phyloP scores from a whole-genome alignment of 2,329 filamentous ascomycete genomes.

The Fusarium sp. region DNA sequence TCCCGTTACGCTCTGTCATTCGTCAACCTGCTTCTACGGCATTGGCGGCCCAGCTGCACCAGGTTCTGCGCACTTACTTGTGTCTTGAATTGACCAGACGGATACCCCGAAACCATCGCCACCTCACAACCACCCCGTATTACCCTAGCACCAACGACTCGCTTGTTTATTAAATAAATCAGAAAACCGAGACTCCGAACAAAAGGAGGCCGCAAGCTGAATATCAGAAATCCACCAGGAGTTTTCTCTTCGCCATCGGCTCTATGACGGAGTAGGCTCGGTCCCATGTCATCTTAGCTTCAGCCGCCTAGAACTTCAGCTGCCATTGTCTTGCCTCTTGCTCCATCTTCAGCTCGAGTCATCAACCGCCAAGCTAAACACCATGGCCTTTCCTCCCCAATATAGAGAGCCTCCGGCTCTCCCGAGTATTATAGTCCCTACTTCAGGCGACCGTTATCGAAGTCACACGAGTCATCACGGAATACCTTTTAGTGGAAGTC shows the following conservation, averaged over 20 bases:
- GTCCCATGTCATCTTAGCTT: slow-evolving; percentile 43
- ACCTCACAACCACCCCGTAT: slow-evolving; percentile 42
- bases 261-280: slow-evolving; percentile 46
- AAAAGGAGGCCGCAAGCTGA: slow-evolving; percentile 28
- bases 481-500: slow-evolving; percentile 52
- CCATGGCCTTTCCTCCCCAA: slow-evolving; percentile 55
- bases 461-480: slow-evolving; percentile 48
- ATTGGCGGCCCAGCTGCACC: slow-evolving; percentile 43
- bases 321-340: slow-evolving; percentile 43
- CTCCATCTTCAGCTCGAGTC: slow-evolving; percentile 46
- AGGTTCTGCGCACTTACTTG: slow-evolving; percentile 34
- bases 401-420: slow-evolving; percentile 54
- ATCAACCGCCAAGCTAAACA: slow-evolving; percentile 39
- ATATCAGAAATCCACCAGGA: slow-evolving; percentile 10
- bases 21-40: slow-evolving; percentile 32
- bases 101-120: slow-evolving; percentile 47
- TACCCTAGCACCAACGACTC: slow-evolving; percentile 41
- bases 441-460: slow-evolving; percentile 48
- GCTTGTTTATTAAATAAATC: slow-evolving; percentile 19
- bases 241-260: slow-evolving; percentile 26
- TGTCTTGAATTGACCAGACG: slow-evolving; percentile 37
- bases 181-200: not conserved
- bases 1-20: slow-evolving; percentile 41
- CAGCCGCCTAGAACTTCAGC: slow-evolving; percentile 44
- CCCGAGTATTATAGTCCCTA: slow-evolving; percentile 55